Conservation (phyloP, 2,329 filamentous ascomycete genomes). For the Fusarium gaditjirri region DNA sequence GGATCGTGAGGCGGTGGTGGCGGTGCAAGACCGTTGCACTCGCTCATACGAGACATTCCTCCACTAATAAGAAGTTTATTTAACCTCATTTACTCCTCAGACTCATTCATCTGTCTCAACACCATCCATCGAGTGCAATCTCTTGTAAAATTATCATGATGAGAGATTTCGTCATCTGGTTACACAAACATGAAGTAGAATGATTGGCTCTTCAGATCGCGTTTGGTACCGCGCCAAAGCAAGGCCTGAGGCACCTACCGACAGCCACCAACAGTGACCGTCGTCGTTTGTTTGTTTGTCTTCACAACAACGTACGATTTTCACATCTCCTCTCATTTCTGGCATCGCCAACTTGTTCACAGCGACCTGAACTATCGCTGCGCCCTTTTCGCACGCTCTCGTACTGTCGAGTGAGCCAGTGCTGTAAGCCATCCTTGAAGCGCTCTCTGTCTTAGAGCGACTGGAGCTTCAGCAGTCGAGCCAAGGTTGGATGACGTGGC, state of each 20-base stretch:
- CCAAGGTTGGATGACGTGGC: too few relatives aligned
- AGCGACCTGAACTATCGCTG: neutral
- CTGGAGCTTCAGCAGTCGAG: too few relatives aligned
- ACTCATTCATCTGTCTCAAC: too few relatives aligned
- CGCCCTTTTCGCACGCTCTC: too few relatives aligned
- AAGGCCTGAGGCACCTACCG: neutral
- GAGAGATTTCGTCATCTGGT: neutral
- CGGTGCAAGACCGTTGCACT: too few relatives aligned
- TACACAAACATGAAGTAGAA: neutral
- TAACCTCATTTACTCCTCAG: too few relatives aligned
- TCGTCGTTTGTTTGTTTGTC: neutral
- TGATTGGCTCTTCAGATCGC: neutral
- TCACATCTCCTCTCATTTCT: too few relatives aligned
- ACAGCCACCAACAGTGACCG: neutral
- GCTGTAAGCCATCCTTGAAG: neutral
- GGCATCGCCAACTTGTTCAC: neutral
- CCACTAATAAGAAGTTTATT: too few relatives aligned
- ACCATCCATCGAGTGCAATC: too few relatives aligned
- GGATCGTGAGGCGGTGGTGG: too few relatives aligned
- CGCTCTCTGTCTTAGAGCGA: neutral
- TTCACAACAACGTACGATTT: neutral
- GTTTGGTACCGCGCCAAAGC: neutral
- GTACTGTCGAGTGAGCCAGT: neutral
- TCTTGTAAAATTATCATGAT: neutral
- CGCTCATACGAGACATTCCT: too few relatives aligned